Evolutionary conservation across 2,329 filamentous ascomycete genomes (phyloP), one percentile per base, ranked within the genome.

Genomic region (Colletotrichum trifolii): DNA sequence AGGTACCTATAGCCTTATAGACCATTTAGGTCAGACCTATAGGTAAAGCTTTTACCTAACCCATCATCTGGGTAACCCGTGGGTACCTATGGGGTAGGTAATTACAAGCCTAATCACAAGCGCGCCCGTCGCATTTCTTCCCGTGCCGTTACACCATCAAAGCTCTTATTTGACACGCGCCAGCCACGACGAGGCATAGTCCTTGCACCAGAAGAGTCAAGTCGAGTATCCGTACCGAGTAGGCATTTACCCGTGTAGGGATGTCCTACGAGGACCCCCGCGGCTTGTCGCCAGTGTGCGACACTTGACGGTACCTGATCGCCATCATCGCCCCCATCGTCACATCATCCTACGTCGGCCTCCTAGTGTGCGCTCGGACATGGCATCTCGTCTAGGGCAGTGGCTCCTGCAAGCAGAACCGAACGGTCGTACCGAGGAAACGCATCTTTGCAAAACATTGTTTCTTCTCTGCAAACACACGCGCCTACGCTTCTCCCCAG

Each of bases 391-490:
- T 36, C 50, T 38, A 25, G 25, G 25, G 49, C 45, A 52, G 47
- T 46, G 42, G 15, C 15, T 43, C 43, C 56, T 60, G 43, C 34
- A 50, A 54, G 43, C 46, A 25, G 25, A 33, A 50, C 38, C 35
- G 45, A 45, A 61, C 58, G 57, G 33, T 39, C 57, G 61, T 62
- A 61, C 52, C 62, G 42, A 61, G 25, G 58, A 62, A 62, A 65
- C 50, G 52, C 58, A 56, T 56, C n/a, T 61, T 35, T 52, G 50
- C 46, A 62, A 65, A 65, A 62, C 62, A 62, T 46, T 65, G 62
- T 62, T 65, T 65, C 52, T 61, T 62, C 39, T 65, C 56, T 65
- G 62, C 62, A 65, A 52, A 65, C 52, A 65, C 58, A 62, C 50
- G 46, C 50, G 56, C 56, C 49, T 60, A 60, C 56, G 34, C 55